These are phyloP conservation scores for Aureobasidium sp. DNA, from an alignment of 2,329 filamentous ascomycete genomes.

Conservation along the genomic window DNA sequence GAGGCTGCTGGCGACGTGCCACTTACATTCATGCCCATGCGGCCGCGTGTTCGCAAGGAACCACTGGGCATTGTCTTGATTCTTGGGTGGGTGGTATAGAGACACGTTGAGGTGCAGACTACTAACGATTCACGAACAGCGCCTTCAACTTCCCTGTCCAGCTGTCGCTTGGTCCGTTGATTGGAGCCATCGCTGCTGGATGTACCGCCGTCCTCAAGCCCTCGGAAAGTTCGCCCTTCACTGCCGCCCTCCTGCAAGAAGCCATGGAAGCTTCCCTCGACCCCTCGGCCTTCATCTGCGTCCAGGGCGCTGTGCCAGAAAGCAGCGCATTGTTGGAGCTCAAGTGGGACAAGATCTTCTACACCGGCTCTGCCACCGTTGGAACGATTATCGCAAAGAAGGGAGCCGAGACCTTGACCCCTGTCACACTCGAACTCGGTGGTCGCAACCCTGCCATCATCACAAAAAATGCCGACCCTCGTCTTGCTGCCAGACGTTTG, in stretches of 20 bases:
- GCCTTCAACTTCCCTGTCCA: slow-evolving; percentile 93
- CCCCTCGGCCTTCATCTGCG: slow-evolving; percentile 62
- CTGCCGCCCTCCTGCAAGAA: slow-evolving; percentile 72
- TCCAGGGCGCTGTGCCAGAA: slow-evolving; percentile 77
- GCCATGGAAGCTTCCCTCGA: slow-evolving; percentile 73
- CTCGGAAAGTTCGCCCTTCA: slow-evolving; percentile 70
- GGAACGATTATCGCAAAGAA: slow-evolving; percentile 54
- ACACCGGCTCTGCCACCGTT: slow-evolving; percentile 73
- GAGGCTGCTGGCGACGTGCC: slow-evolving; percentile 66
- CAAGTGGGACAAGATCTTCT: slow-evolving; percentile 98
- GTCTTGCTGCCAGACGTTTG: slow-evolving; percentile 73
- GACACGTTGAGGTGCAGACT: background rate
- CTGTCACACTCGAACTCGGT: slow-evolving; percentile 82
- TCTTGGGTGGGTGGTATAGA: slow-evolving; percentile 55
- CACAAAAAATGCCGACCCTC: slow-evolving; percentile 72
- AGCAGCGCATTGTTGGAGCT: slow-evolving; percentile 74
- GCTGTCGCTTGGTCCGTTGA: slow-evolving; percentile 67
- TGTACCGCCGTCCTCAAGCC: slow-evolving; percentile 90
- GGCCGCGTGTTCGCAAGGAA: slow-evolving; percentile 74
- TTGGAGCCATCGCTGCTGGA: slow-evolving; percentile 87
- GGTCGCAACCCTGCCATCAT: slow-evolving; percentile 89
- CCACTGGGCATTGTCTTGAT: slow-evolving; percentile 77
- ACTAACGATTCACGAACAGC: slow-evolving; percentile 30
- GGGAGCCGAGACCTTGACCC: slow-evolving; percentile 57
- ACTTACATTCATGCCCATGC: slow-evolving; percentile 60